Evolutionary conservation across 768 basidiomycete species (phyloP).

Genomic region (Lentinus tigrinus): DNA sequence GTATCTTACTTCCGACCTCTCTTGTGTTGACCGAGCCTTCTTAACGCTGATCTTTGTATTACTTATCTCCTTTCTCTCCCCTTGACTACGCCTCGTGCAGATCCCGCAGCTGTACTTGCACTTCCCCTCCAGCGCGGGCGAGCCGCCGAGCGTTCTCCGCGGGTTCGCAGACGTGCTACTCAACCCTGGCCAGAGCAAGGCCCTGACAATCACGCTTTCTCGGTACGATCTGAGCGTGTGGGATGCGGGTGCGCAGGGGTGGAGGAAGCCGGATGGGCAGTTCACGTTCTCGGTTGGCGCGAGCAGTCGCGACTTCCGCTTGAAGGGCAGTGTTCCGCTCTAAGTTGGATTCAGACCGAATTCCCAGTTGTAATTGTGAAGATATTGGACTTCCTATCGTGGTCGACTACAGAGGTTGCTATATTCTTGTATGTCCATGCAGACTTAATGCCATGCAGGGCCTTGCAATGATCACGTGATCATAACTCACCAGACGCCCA

Average conservation of each 20-base stretch:
- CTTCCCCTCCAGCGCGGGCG: constrained; percentile 53
- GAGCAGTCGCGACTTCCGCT: constrained; percentile 62
- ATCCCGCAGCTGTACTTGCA: constrained; percentile 77
- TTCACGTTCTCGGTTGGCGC: constrained; percentile 65
- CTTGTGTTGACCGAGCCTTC: neutral
- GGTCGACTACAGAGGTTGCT: too few relatives aligned
- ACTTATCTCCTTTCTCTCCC: constrained; percentile 5
- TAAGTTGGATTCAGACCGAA: too few relatives aligned
- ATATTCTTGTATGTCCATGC: too few relatives aligned
- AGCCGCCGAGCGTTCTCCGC: constrained; percentile 67
- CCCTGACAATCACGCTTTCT: constrained; percentile 57
- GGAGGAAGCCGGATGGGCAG: constrained; percentile 65
- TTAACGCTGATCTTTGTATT: neutral
- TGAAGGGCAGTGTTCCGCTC: constrained; percentile 42
- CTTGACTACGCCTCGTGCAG: constrained; percentile 30
- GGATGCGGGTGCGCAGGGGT: constrained; percentile 73
- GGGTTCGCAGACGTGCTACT: constrained; percentile 67
- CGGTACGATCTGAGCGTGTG: constrained; percentile 74
- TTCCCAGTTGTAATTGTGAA: too few relatives aligned
- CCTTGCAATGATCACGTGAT: too few relatives aligned
- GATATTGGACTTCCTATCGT: too few relatives aligned
- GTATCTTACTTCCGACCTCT: constrained; percentile 16
- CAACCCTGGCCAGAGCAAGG: constrained; percentile 42
- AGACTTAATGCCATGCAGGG: too few relatives aligned
- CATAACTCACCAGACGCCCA: too few relatives aligned